Evolutionary conservation across 352 stramenopile genomes (phyloP).

Genomic region (Phytophthora syringae): DNA sequence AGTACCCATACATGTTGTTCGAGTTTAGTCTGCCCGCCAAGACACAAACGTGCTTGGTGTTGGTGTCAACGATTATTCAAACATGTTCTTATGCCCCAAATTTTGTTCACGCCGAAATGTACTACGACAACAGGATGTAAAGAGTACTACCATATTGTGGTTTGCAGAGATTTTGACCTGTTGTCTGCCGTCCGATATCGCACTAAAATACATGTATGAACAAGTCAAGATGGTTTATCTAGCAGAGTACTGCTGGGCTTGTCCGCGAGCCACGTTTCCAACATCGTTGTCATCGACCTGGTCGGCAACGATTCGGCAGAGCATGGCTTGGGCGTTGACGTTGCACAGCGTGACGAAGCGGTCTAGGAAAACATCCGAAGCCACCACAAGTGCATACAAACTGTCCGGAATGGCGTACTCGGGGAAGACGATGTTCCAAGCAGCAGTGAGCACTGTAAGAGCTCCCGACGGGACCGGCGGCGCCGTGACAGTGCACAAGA

Average conservation of each 20-base stretch:
- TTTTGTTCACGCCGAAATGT: too few species aligned
- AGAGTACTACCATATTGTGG: too few species aligned
- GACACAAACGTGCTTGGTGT: too few species aligned
- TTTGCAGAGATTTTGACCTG: too few species aligned
- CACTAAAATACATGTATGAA: too few species aligned
- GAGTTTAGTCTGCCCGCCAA: too few species aligned
- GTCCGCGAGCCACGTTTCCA: conserved; percentile 12
- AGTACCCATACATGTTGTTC: too few species aligned
- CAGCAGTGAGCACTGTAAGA: conserved; percentile 67
- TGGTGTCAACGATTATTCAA: too few species aligned
- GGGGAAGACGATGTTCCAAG: conserved; percentile 78
- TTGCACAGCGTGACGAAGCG: conserved; percentile 80
- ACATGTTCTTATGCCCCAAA: too few species aligned
- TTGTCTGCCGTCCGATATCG: too few species aligned
- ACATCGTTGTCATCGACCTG: conserved; percentile 50
- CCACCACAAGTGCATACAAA: conserved; percentile 72
- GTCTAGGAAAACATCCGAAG: conserved; percentile 75
- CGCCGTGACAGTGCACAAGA: conserved; percentile 67
- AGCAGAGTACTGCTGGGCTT: conserved; percentile 25
- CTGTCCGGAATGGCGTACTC: conserved; percentile 50
- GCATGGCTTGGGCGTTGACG: conserved; percentile 76
- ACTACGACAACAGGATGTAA: conserved; percentile 3
- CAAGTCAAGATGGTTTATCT: conserved; percentile 13
- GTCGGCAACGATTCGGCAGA: conserved; percentile 74
- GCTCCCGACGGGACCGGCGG: conserved; percentile 65